A percentile compares a stretch with the other conserved stretches of the same genome.
Evolutionary conservation across 495 filamentous ascomycete species (phyloP).

Genomic region (Trichocladium uniseriatum): DNA sequence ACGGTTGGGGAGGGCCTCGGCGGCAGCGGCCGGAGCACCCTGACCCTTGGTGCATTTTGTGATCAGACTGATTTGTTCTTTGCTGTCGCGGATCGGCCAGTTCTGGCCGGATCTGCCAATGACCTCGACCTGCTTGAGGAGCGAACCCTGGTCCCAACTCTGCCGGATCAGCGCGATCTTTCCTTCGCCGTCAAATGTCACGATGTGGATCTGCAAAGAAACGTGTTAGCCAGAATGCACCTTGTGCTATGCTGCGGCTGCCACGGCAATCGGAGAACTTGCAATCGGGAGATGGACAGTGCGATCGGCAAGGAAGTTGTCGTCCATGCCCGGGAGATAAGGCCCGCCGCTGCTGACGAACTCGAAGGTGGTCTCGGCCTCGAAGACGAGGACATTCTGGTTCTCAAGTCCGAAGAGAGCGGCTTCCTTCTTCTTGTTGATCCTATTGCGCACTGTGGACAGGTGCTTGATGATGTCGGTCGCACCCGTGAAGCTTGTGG

Average conservation of each 20-base stretch:
- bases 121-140: conserved; percentile 86
- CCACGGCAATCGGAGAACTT: conserved; percentile 23
- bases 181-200: conserved; percentile 64
- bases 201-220: conserved; percentile 67
- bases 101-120: conserved; percentile 80
- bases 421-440: conserved; percentile 73
- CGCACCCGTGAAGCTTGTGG: conserved; percentile 58
- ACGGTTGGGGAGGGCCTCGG: conserved; percentile 22
- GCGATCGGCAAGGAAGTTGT: conserved; percentile 86
- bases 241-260: background rate
- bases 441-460: conserved; percentile 48
- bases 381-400: conserved; percentile 56
- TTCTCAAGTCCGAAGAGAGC: conserved; percentile 64
- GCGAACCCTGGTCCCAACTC: conserved; percentile 89
- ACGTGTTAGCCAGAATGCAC: conserved; percentile 22
- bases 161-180: conserved; percentile 79
- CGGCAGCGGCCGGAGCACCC: conserved; percentile 9
- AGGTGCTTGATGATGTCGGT: conserved; percentile 74
- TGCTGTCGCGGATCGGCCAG: conserved; percentile 90
- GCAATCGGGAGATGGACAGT: conserved; percentile 76
- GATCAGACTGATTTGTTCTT: conserved; percentile 73
- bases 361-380: conserved; percentile 75
- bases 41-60: conserved; percentile 38
- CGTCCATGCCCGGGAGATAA: conserved; percentile 82
- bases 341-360: conserved; percentile 73